Base-by-base conservation (phyloP, 495 filamentous ascomycete genomes). In the Talaromyces liani region DNA sequence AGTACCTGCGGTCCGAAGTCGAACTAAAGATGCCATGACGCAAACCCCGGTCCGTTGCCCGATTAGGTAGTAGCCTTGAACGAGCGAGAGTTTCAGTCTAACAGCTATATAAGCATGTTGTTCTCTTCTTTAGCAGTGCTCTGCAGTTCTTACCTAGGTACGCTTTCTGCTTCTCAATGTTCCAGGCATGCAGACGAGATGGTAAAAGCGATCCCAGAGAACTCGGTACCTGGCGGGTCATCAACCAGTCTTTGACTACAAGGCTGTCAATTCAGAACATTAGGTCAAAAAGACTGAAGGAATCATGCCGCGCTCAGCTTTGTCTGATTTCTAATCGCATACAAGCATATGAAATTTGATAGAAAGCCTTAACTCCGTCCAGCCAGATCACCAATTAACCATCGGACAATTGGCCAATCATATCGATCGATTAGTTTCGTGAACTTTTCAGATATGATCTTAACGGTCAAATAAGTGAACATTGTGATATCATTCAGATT, bases 401-500 rank as follows among this genome's bases (percentile, higher is more conserved):
- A 16, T 41, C n/a, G 1, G 36, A 16, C 36, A 41, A 41, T 41
- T 41, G 36, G 36, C 36, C 36, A 41, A 41, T 41, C 36, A 16
- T 16, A 41, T 41, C 36, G 14, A 41, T 4, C 14, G 36, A 41
- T 16, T 41, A 41, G 14, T 5, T 16, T 41, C 36, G 36, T 14
- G 36, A 9, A 41, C 4, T 41, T 41, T 41, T 9, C 33, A 36
- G 33, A 36, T 1, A 33, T 36, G 7, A 33, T 33, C 9, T 33
- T 14, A 14, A 39, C 3, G 18, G n/a, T 5, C n/a, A 14, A 49
- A 20, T 49, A 3, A 49, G n/a, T 49, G 45, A 49, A 49, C 45
- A 3, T 36, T 60, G 41, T 60, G 58, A 60, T 60, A 60, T 60
- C 58, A 60, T 60, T 49, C n/a, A 34, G 20, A 60, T 45, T 14